These are phyloP conservation scores for Amylostereum areolatum DNA, from an alignment of 1,284 basidiomycete genomes.

Conservation along the genomic window DNA sequence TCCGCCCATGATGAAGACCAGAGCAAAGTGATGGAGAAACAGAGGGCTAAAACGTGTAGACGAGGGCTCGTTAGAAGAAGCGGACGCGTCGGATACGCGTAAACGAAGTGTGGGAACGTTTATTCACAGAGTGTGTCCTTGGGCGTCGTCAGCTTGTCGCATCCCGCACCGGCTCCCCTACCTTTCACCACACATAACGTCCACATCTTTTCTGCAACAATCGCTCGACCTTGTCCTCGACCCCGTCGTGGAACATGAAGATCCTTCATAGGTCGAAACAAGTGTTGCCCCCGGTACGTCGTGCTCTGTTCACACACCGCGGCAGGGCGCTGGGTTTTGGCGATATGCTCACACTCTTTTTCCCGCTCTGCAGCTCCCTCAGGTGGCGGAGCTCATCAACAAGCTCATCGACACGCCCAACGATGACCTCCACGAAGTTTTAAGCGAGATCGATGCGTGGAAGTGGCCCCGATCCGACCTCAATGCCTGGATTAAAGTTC, in stretches of 20 bases:
- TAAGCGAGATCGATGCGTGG: slow-evolving; percentile 74
- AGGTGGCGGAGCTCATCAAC: slow-evolving; percentile 69
- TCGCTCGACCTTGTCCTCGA: no score
- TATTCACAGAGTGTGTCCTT: no score
- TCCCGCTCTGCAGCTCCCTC: slow-evolving; percentile 63
- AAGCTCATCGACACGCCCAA: slow-evolving; percentile 60
- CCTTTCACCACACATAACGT: no score
- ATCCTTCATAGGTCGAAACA: slow-evolving; percentile 76
- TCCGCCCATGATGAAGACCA: no score
- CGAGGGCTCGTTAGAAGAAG: no score
- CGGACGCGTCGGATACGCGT: no score
- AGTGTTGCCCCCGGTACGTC: slow-evolving; percentile 60
- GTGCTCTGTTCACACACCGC: slow-evolving; percentile 11
- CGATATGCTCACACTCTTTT: slow-evolving; percentile 7
- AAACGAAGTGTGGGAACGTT: no score
- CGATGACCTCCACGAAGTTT: slow-evolving; percentile 58
- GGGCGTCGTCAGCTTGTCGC: no score
- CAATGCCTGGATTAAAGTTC: slow-evolving; percentile 92
- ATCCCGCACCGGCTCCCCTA: no score
- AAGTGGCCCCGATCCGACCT: slow-evolving; percentile 96
- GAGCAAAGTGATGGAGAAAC: no score
- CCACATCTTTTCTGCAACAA: no score
- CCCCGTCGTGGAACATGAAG: slow-evolving; percentile 80
- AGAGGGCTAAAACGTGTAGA: no score
- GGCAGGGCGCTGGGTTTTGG: neutral